Percentiles rank a stretch among this genome's conserved stretches.
These are phyloP conservation scores for Saccharomyces hybrid DNA, from an alignment of 1,139 yeast species.

Conservation along the genomic window DNA sequence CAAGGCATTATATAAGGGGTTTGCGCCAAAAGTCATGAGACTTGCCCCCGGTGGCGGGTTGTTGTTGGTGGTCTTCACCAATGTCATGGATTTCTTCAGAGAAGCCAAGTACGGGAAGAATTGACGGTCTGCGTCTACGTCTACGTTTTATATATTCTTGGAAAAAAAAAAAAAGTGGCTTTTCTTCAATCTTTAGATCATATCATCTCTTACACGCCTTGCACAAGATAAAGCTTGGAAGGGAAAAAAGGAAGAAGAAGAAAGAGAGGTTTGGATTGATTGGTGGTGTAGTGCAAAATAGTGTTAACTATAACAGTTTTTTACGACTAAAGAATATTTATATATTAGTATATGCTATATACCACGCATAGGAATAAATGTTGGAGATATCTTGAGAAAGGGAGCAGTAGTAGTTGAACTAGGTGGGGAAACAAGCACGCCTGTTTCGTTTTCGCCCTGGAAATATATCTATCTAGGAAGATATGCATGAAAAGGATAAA, in stretches of 20 bases:
- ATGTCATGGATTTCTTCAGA: constrained; percentile 92
- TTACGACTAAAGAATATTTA: background rate
- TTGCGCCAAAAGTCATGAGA: constrained; percentile 93
- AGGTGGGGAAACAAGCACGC: background rate
- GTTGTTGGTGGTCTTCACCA: constrained; percentile 86
- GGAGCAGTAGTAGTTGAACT: background rate
- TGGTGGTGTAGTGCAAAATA: background rate
- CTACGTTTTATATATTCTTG: too few relatives aligned
- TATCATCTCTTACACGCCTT: too few relatives aligned
- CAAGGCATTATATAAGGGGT: constrained; percentile 84
- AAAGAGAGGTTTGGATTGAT: background rate
- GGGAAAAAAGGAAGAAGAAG: background rate
- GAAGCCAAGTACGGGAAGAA: constrained; percentile 16
- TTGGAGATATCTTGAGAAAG: background rate
- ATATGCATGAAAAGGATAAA: background rate
- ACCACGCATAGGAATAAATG: background rate
- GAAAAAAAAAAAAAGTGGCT: too few relatives aligned
- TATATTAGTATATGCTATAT: background rate
- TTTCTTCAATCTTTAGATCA: too few relatives aligned
- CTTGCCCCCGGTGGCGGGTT: constrained; percentile 99
- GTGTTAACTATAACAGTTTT: background rate
- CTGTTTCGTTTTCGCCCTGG: background rate
- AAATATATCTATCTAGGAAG: background rate
- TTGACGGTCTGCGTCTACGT: too few relatives aligned
- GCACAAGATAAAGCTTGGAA: too few relatives aligned